Conservation (phyloP, 1,284 basidiomycete genomes). For the Microbotryum lychnidis-dioicae region DNA sequence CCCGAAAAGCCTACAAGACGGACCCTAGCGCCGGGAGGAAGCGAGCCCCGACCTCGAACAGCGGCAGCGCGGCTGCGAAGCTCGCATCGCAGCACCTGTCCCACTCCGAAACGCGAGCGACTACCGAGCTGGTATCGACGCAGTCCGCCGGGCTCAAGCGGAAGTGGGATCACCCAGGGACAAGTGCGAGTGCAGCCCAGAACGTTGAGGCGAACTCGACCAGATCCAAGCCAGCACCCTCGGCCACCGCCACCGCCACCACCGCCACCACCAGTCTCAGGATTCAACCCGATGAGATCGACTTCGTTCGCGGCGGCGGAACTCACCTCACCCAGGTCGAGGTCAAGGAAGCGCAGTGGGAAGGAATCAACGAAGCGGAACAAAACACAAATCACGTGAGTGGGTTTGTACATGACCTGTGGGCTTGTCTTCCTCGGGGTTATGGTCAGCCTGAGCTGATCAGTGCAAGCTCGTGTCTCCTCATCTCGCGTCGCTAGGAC, state of each 20-base stretch:
- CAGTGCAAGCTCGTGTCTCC: neutral
- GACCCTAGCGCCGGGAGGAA: too few relatives aligned
- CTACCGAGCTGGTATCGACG: neutral
- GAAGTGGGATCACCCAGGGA: neutral
- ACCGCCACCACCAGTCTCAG: constrained; percentile 14
- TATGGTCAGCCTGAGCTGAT: too few relatives aligned
- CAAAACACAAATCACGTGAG: constrained; percentile 29
- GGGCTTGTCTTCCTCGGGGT: neutral
- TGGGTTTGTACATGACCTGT: neutral
- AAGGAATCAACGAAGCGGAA: constrained; percentile 76
- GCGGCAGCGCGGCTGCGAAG: neutral
- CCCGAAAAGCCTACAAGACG: too few relatives aligned
- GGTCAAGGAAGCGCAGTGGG: constrained; percentile 72
- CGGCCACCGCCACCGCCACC: neutral
- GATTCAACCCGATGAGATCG: constrained; percentile 55
- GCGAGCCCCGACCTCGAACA: neutral
- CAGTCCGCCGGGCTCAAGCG: neutral
- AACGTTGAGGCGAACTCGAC: neutral
- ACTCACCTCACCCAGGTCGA: constrained; percentile 75
- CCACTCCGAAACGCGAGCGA: neutral
- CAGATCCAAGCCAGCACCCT: neutral
- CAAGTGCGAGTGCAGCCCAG: neutral
- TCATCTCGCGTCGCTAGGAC: neutral
- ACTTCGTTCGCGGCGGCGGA: constrained; percentile 85
- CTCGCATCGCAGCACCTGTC: neutral